phyloP scores from a whole-genome alignment of 768 basidiomycete genomes.

The Kwoniella europaea region DNA sequence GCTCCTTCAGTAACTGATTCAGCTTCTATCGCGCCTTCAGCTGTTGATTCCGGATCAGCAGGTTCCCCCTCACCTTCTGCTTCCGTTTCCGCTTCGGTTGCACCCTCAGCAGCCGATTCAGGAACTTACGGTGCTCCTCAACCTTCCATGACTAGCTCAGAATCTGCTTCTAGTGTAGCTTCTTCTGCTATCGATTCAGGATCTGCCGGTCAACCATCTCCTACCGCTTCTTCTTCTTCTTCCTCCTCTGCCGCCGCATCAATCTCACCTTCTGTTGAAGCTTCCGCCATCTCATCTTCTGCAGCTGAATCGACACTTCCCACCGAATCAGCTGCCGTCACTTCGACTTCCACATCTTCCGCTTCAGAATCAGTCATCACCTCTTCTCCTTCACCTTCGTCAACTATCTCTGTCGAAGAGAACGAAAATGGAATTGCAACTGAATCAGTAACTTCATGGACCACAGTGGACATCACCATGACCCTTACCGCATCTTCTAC shows the following conservation, averaged over 20 bases:
- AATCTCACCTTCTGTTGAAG: neutral
- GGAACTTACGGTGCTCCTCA: slow-evolving; percentile 7
- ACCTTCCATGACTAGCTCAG: slow-evolving; percentile 3
- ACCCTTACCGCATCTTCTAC: slow-evolving; percentile 31
- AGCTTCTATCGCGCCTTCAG: slow-evolving; percentile 16
- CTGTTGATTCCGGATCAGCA: slow-evolving; percentile 18
- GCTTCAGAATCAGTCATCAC: slow-evolving; percentile 38
- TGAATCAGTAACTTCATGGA: slow-evolving; percentile 40
- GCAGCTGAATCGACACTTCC: neutral
- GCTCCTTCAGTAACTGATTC: slow-evolving; percentile 6
- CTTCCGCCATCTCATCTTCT: slow-evolving; percentile 17
- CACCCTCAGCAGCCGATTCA: slow-evolving; percentile 16
- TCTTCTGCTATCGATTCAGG: slow-evolving; percentile 15
- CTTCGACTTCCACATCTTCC: slow-evolving; percentile 11
- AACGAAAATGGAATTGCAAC: slow-evolving; percentile 50
- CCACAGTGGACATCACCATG: slow-evolving; percentile 51
- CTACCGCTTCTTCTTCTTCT: slow-evolving; percentile 11
- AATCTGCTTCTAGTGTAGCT: neutral
- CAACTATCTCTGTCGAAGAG: slow-evolving; percentile 24
- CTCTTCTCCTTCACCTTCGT: slow-evolving; percentile 28
- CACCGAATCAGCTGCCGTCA: slow-evolving; percentile 16
- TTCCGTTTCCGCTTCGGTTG: slow-evolving; percentile 10
- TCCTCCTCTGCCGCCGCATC: slow-evolving; percentile 16
- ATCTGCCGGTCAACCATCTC: slow-evolving; percentile 2
- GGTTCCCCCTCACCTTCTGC: slow-evolving; percentile 19